Base-by-base conservation (phyloP, 2,329 filamentous ascomycete genomes). In the Scedosporium minutisporum region DNA sequence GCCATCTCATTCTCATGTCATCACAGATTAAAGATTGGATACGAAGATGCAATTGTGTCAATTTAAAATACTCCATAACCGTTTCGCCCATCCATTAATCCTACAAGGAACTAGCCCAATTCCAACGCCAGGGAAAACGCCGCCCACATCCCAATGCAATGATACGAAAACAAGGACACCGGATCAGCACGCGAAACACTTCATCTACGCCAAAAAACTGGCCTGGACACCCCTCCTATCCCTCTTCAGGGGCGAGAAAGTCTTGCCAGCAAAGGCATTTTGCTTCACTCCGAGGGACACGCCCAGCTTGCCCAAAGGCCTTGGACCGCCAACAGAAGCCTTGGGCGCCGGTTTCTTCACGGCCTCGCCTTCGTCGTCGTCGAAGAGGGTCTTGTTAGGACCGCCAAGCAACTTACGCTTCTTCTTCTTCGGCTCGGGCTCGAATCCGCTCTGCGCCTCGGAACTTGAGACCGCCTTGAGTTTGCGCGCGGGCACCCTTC, bases 171-270 rank as follows among this genome's bases (percentile, higher is more conserved):
- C 53, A 14, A 16, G 12, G 10, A 16, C 53, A n/a, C 16, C 53
- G 7, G 21, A n/a, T 57, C 53, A 16, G 3, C 23, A 57, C 23
- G 16, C 25, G 23, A n/a, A 21, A 23, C 18, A n/a, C 16, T 23
- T 23, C 16, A 29, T 38, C 67, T 68, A 83, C 62, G 75, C 80
- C 64, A 86, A 71, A 67, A 87, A 87, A 68, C 85, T 87, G 62
- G 85, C 84, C 64, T 80, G 78, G 3, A 83, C 80, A 38, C 85
- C 84, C 65, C 86, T 83, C 63, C 82, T 81, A 60, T 91, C 85
- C 70, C 83, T 82, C 76, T 92, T 92, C 64, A 92, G 74, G 6
- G 89, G 89, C 18, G 88, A 91, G 71, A 92, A 91, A 3, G 46
- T 18, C 58, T 48, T 58, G 6, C 57, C 57, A 29, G 29, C 63